A percentile compares a stretch with the other conserved stretches of the same genome.
phyloP scores from a whole-genome alignment of 768 basidiomycete species.

The Neoboletus magnificus region DNA sequence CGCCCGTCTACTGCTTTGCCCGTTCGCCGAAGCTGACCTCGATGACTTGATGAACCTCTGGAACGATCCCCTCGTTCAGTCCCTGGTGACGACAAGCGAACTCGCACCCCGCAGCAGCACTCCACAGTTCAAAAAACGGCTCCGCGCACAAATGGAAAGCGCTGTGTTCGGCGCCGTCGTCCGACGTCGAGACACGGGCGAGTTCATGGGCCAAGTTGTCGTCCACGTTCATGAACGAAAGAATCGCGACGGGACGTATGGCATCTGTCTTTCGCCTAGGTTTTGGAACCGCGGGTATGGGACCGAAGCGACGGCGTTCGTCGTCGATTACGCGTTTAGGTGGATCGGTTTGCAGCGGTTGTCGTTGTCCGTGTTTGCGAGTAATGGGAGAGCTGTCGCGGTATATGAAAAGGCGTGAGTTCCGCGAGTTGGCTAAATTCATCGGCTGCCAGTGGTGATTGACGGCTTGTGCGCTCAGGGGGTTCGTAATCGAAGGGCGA shows the following conservation, averaged over 20 bases:
- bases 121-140: constrained; percentile 15
- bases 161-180: constrained; percentile 31
- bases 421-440: not conserved
- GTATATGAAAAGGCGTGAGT: constrained; percentile 45
- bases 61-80: constrained; percentile 29
- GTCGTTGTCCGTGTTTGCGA: constrained; percentile 38
- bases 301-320: constrained; percentile 38
- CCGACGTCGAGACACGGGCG: constrained; percentile 26
- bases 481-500: constrained; percentile 40
- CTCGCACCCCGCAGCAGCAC: constrained; percentile 6
- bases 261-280: constrained; percentile 28
- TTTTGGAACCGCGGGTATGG: constrained; percentile 43
- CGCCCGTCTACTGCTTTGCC: constrained; percentile 33
- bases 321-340: constrained; percentile 40
- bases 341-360: constrained; percentile 40
- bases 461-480: constrained; percentile 22
- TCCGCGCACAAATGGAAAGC: constrained; percentile 22
- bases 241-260: constrained; percentile 32
- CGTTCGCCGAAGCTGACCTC: constrained; percentile 32
- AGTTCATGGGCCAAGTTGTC: constrained; percentile 33
- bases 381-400: constrained; percentile 37
- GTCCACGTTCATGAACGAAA: constrained; percentile 24
- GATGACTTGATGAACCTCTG: constrained; percentile 28
- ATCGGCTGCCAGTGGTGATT: constrained; percentile 1
- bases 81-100: constrained; percentile 14